Evolutionary conservation across 2,329 filamentous ascomycete species (phyloP), one percentile per base, ranked within the genome.

Genomic region (Tolypocladium sp.): DNA sequence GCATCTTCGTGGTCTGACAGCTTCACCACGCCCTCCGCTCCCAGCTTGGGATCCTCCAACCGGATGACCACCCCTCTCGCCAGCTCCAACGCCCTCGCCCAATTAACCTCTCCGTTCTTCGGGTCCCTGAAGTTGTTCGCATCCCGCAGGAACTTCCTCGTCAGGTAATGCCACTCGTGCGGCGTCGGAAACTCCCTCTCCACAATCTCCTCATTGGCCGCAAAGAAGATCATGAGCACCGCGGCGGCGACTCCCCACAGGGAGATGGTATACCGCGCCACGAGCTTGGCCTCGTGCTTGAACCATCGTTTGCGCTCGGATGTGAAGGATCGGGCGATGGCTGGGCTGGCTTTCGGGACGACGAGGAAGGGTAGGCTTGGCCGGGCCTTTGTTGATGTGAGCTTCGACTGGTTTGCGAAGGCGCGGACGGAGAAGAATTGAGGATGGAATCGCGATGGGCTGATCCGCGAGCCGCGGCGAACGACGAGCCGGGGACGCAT

Each of bases 121-220:
- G 82, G 76, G 13, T 83, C 79, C 17, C 80, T 79, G 51, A 85
- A 79, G 56, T 82, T 79, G 58, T 81, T 82, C 4, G 88, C 89
- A 56, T 83, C 81, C 46, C 91, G 82, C 62, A 90, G 80, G 44
- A 81, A 78, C 73, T 88, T 83, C 30, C 91, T 80, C 53, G 88
- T 90, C 63, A 84, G 74, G 71, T 86, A 88, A 0, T 77, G 77
- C 91, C 92, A 97, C 70, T 96, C 92, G 33, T 83, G 82, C 1
- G 93, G 92, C 1, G 91, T 92, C 0, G 92, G 92, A 70, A 87
- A 90, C 57, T 82, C 78, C 55, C 87, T 82, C 74, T 97, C 92
- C 52, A 90, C 78, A 61, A 81, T 77, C 72, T 96, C 91, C 67
- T 92, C 87, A 68, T 88, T 80, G 41, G 91, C 70, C 20, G 87